Evolutionary conservation across 2,329 filamentous ascomycete species (phyloP), one percentile per base, ranked within the genome.

Genomic region (Penicillium sp.): DNA sequence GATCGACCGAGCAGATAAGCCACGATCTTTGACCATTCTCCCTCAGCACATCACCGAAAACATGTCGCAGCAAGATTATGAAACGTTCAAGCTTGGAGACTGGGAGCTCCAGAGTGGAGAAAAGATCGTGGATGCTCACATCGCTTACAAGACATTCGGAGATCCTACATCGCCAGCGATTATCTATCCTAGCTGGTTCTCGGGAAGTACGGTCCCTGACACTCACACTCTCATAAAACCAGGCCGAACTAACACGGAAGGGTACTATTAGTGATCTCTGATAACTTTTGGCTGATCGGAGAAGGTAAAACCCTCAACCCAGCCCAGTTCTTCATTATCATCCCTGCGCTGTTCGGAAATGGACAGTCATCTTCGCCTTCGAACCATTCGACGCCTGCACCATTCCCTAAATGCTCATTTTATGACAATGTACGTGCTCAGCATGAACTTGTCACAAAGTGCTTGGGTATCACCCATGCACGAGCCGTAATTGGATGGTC

Each of bases 171-270:
- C 74, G 5, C 88, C 88, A 7, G 84, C 84, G 2, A 82, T 92
- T 51, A 81, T 92, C 54, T 92, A 92, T 64, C 89, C 89, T 2
- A 85, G 85, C 2, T 92, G 89, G 89, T 92, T 86, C 67, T 86
- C 84, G 15, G 85, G 85, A 52, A 59, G 79, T 82, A 67, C 44
- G 77, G 4, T 39, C 15, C n/a, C 13, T 12, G 17, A 6, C 3
- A 15, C 9, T 3, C 21, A 29, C n/a, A n/a, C n/a, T n/a, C n/a
- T n/a, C n/a, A n/a, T n/a, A n/a, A n/a, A n/a, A n/a, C n/a, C n/a
- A n/a, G n/a, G n/a, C n/a, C n/a, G n/a, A n/a, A n/a, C n/a, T n/a
- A n/a, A n/a, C n/a, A n/a, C n/a, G n/a, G n/a, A n/a, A n/a, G n/a
- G n/a, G n/a, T n/a, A n/a, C n/a, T n/a, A n/a, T n/a, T 69, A 73